A percentile compares a stretch with the other conserved stretches of the same genome.
phyloP scores from a whole-genome alignment of 2,329 filamentous ascomycete genomes.

The Penicillium hesseltinei region DNA sequence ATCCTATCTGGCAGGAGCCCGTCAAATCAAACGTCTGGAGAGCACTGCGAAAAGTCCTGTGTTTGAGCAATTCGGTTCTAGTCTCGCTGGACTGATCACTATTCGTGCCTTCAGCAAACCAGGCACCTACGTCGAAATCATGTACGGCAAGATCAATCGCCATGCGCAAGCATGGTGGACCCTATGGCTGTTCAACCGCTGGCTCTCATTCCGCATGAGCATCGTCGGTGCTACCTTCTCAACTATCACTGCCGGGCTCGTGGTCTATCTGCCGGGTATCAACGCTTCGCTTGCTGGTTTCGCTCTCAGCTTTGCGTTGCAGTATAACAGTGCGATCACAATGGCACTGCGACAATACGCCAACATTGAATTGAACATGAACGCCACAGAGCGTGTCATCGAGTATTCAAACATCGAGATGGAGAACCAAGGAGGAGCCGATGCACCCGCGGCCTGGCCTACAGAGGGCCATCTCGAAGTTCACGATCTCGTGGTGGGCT shows the following conservation, averaged over 20 bases:
- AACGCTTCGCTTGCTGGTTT: slow-evolving; percentile 73
- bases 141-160: slow-evolving; percentile 68
- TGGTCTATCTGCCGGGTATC: slow-evolving; percentile 62
- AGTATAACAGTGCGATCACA: slow-evolving; percentile 65
- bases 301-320: slow-evolving; percentile 69
- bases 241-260: slow-evolving; percentile 62
- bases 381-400: slow-evolving; percentile 46
- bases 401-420: slow-evolving; percentile 51
- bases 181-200: slow-evolving; percentile 71
- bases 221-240: slow-evolving; percentile 70
- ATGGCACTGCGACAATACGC: slow-evolving; percentile 68
- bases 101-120: slow-evolving; percentile 73
- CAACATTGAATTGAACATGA: slow-evolving; percentile 60
- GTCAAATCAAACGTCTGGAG: slow-evolving; percentile 75
- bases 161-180: slow-evolving; percentile 66
- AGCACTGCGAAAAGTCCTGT: slow-evolving; percentile 74
- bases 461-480: slow-evolving; percentile 68
- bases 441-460: slow-evolving; percentile 32
- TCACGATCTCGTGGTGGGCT: slow-evolving; percentile 68
- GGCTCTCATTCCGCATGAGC: slow-evolving; percentile 72
- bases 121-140: slow-evolving; percentile 64
- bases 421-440: slow-evolving; percentile 25
- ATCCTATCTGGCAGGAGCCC: slow-evolving; percentile 67
- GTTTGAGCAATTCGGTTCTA: slow-evolving; percentile 75
- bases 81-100: slow-evolving; percentile 69